These are phyloP conservation scores for Pleurotus cornucopiae DNA, from an alignment of 768 basidiomycete genomes.

Conservation along the genomic window DNA sequence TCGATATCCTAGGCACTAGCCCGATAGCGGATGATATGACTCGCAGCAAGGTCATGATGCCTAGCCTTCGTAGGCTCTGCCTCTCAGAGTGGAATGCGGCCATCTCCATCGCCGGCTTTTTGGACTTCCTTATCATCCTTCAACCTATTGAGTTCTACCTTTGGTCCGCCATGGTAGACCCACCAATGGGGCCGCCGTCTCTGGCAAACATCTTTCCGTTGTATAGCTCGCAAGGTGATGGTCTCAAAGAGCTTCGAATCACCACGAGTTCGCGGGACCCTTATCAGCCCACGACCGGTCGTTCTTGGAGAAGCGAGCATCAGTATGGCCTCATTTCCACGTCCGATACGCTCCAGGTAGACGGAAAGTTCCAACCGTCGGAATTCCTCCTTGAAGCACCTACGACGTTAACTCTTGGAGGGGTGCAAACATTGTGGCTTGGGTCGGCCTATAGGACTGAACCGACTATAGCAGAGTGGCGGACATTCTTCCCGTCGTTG, in stretches of 20 bases:
- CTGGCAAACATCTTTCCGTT: background rate
- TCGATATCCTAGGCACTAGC: background rate
- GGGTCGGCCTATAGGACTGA: background rate
- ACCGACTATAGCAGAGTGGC: constrained; percentile 1
- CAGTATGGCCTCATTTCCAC: constrained; percentile 1
- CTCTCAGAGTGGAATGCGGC: background rate
- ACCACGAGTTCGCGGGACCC: background rate
- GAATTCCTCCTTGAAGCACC: constrained; percentile 6
- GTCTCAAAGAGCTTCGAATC: background rate
- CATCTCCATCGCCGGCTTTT: background rate
- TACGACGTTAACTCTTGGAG: background rate
- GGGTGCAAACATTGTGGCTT: constrained; percentile 4
- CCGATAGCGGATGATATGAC: background rate
- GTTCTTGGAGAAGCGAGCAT: constrained; percentile 2
- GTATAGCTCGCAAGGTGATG: background rate
- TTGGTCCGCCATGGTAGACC: background rate
- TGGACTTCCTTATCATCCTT: constrained; percentile 1
- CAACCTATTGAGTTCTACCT: constrained; percentile 2
- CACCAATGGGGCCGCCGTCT: background rate
- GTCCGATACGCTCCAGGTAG: background rate
- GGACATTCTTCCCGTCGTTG: constrained; percentile 3
- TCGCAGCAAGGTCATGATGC: background rate
- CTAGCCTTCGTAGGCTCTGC: background rate
- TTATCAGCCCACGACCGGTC: background rate
- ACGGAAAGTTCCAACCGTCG: background rate